Evolutionary conservation across 179 eudicot species (phyloP), one percentile per base, ranked within the genome.

Genomic region (Corrigiola litoralis): DNA sequence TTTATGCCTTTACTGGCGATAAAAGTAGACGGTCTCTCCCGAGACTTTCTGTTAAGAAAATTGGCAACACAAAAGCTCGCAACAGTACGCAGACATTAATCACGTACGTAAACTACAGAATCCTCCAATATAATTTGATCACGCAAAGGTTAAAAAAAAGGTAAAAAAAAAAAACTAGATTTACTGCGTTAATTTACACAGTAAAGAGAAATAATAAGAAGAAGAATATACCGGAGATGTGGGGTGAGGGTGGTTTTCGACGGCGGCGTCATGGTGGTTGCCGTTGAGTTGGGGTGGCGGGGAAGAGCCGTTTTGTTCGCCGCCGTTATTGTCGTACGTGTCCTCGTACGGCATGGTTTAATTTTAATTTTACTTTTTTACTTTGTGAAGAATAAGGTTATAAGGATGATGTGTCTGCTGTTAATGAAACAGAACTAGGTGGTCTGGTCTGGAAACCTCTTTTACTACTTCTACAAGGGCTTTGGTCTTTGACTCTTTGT

Each of bases 271-370:
- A 18, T 70, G 72, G 9, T 56, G 68, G 67, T 38, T 40, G 61
- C 63, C 67, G 40, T 36, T 63, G 54, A 58, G 20, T 21, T 71
- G 72, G 40, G 8, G 75, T 28, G 75, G 79, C 5, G 80, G 74
- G 32, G 80, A 70, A 34, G 78, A 82, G 62, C n/a, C n/a, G n/a
- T n/a, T n/a, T n/a, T 76, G 40, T 38, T 71, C 84, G 8, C 54
- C 72, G 10, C 87, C 89, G 70, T 82, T 84, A 20, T 55, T 79
- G 16, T 76, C 84, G 70, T 78, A 76, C 17, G 61, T 69, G 7
- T 69, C 83, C n/a, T 72, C 85, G 61, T 77, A 70, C 65, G 80
- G 27, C 84, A 74, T 77, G 53, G 58, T 46, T 40, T 17, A 2
- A 17, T 10, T 18, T 27, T 49, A 24, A 60, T 52, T 59, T 56